phyloP scores from a whole-genome alignment of 805 yeast genomes.

The fission yeast (Schizosaccharomyces pombe) region DNA sequence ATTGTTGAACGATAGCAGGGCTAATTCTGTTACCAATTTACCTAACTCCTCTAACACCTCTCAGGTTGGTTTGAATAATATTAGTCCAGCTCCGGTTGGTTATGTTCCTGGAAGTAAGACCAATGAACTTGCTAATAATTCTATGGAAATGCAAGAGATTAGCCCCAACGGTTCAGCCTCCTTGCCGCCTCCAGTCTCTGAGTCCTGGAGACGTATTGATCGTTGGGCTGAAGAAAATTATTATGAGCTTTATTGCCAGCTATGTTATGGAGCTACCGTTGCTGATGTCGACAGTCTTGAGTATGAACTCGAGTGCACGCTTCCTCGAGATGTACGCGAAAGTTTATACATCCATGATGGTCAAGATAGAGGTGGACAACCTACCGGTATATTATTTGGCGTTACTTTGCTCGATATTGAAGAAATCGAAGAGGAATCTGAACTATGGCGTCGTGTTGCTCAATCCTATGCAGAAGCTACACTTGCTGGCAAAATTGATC shows the following conservation, averaged over 20 bases:
- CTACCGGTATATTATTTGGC: conserved; percentile 61
- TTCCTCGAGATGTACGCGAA: conserved; percentile 67
- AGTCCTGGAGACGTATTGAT: conserved; percentile 76
- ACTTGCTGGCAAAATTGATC: conserved; percentile 12
- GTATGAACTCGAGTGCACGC: conserved; percentile 43
- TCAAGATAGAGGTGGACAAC: conserved; percentile 54
- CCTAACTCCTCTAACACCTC: neutral
- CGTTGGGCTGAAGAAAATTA: conserved; percentile 57
- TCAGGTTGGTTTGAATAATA: neutral
- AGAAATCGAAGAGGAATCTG: conserved; percentile 55
- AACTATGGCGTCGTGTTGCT: conserved; percentile 62
- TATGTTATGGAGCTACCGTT: conserved; percentile 56
- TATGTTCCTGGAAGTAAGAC: neutral
- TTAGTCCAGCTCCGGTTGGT: neutral
- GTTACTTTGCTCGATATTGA: conserved; percentile 59
- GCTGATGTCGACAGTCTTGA: conserved; percentile 68
- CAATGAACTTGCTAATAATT: neutral
- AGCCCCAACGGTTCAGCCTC: conserved; percentile 32
- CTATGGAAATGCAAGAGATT: conserved; percentile 17
- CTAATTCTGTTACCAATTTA: neutral
- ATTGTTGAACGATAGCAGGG: neutral
- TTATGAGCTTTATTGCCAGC: conserved; percentile 58
- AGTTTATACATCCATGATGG: conserved; percentile 74
- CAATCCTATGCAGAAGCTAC: conserved; percentile 10
- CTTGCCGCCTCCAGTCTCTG: conserved; percentile 34